Evolutionary conservation across 2,329 filamentous ascomycete genomes (phyloP).

Genomic region (Colletotrichum orbiculare): DNA sequence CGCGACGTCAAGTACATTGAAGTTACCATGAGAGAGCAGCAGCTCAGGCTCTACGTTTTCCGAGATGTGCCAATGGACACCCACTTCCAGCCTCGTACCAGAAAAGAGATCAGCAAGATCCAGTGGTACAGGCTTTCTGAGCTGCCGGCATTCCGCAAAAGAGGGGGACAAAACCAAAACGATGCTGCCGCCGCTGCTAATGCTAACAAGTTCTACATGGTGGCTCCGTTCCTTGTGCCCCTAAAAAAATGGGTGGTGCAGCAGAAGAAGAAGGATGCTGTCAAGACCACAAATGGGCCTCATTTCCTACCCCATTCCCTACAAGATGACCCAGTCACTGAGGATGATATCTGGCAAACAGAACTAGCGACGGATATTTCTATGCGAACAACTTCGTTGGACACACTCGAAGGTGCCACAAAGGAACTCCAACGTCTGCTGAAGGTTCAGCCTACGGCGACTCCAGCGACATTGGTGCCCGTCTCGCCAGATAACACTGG

Average conservation of each 20-base stretch:
- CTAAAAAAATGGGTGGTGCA: constrained; percentile 92
- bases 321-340: constrained; percentile 67
- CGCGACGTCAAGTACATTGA: constrained; percentile 83
- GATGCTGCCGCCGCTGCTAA: constrained; percentile 66
- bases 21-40: constrained; percentile 90
- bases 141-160: constrained; percentile 83
- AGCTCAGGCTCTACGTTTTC: constrained; percentile 93
- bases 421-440: constrained; percentile 65
- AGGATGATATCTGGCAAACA: constrained; percentile 68
- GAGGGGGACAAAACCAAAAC: constrained; percentile 66
- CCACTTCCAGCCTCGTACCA: constrained; percentile 86
- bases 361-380: constrained; percentile 45
- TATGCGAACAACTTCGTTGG: constrained; percentile 51
- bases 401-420: constrained; percentile 62
- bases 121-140: constrained; percentile 93
- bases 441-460: constrained; percentile 64
- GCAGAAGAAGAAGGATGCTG: constrained; percentile 79
- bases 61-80: constrained; percentile 88
- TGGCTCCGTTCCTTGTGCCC: constrained; percentile 88
- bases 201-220: constrained; percentile 96
- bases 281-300: constrained; percentile 53
- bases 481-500: constrained; percentile 41
- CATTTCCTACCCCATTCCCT: constrained; percentile 57
- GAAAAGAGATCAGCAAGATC: constrained; percentile 98
- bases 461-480: constrained; percentile 57